phyloP scores from a whole-genome alignment of 1,284 basidiomycete genomes.

The Ganoderma meredithae region DNA sequence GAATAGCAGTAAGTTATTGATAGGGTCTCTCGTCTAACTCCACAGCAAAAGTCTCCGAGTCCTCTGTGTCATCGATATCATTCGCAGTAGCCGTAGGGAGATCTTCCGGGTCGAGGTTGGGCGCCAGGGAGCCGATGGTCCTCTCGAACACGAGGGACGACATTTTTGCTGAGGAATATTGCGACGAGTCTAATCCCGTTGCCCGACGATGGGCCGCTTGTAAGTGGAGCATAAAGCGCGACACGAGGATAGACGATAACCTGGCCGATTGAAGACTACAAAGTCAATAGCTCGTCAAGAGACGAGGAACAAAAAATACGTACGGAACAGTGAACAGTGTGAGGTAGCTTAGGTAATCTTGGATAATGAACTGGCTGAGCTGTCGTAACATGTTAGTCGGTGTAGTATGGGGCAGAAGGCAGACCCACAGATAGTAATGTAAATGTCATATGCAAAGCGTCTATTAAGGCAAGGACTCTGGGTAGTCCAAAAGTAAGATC shows the following conservation, averaged over 20 bases:
- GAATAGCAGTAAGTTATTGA: neutral
- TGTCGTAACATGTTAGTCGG: neutral
- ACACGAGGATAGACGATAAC: neutral
- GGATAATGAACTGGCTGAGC: neutral
- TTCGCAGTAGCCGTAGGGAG: neutral
- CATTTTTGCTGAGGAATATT: neutral
- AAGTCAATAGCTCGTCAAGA: neutral
- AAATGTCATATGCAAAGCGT: neutral
- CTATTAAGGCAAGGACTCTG: neutral
- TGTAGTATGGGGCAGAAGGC: too few species aligned
- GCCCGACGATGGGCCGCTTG: neutral
- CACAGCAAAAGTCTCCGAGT: neutral
- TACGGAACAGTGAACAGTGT: constrained; percentile 3
- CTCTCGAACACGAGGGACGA: neutral
- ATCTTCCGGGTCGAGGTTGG: neutral
- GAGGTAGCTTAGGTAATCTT: neutral
- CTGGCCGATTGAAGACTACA: neutral
- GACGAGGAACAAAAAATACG: neutral
- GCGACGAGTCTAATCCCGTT: neutral
- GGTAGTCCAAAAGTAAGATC: neutral
- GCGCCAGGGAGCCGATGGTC: neutral
- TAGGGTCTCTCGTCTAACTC: neutral
- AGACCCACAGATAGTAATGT: neutral
- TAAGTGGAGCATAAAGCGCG: constrained; percentile 7
- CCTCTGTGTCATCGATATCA: neutral